A percentile compares a stretch with the other conserved stretches of the same genome.
phyloP scores from a whole-genome alignment of 1,284 basidiomycete genomes.

The Ustilago curta region DNA sequence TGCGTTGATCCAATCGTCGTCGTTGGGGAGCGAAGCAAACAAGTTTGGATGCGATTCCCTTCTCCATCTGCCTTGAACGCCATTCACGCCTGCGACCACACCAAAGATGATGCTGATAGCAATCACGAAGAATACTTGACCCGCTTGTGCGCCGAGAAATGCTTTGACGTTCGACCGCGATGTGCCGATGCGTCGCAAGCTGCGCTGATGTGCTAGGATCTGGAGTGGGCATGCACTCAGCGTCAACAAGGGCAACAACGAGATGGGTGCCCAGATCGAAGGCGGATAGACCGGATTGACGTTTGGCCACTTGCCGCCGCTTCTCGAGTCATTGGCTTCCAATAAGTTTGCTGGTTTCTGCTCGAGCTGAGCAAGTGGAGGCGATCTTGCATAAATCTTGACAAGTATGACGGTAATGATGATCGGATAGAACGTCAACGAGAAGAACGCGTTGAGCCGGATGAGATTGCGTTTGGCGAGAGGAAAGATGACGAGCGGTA shows the following conservation, averaged over 20 bases:
- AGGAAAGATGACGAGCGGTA: conserved; percentile 63
- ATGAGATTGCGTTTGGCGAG: conserved; percentile 67
- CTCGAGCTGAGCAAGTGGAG: neutral
- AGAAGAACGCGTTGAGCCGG: conserved; percentile 59
- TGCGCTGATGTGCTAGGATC: conserved; percentile 65
- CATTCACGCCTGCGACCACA: conserved; percentile 56
- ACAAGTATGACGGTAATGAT: conserved; percentile 53
- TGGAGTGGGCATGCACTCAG: conserved; percentile 65
- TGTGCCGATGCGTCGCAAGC: conserved; percentile 57
- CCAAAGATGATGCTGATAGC: conserved; percentile 53
- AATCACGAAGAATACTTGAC: conserved; percentile 58
- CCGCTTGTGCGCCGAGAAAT: conserved; percentile 60
- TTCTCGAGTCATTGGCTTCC: neutral
- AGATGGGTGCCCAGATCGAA: conserved; percentile 65
- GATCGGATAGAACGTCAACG: conserved; percentile 58
- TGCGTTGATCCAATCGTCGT: conserved; percentile 59
- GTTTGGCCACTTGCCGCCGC: conserved; percentile 26
- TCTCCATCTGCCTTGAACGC: conserved; percentile 46
- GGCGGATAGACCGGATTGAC: conserved; percentile 50
- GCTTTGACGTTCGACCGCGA: conserved; percentile 64
- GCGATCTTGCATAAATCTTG: conserved; percentile 45
- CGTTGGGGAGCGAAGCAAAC: conserved; percentile 58
- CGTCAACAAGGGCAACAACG: conserved; percentile 64
- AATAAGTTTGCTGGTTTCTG: neutral
- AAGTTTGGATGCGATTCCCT: conserved; percentile 60